Evolutionary conservation across 2,329 filamentous ascomycete species (phyloP), one percentile per base, ranked within the genome.

Genomic region (Fusarium torulosum): DNA sequence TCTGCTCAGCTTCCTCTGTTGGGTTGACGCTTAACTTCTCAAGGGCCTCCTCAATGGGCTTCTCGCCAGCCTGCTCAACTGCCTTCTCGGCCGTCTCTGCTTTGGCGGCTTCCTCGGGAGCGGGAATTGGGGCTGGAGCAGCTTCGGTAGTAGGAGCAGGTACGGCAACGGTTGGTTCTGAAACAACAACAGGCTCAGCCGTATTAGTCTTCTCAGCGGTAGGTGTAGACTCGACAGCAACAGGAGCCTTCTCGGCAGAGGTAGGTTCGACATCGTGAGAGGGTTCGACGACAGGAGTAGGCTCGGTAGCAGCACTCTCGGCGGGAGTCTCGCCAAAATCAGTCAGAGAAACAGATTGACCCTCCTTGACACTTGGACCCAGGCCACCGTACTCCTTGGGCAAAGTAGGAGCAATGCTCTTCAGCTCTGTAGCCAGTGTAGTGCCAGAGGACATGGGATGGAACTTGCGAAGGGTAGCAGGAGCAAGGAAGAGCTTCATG

Each of bases 341-440:
- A 21, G 62, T 67, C 21, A 81, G 64, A 29, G 70, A 49, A 25
- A 81, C 73, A 3, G 75, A 73, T 35, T 75, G 58, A 13, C 76
- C 79, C 27, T 79, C 76, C 70, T 78, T 80, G 54, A 82, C 79
- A 40, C 74, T 78, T 15, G 75, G 73, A 47, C 87, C 90, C 71
- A 89, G 89, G 25, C 94, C 95, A 57, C 94, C 95, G 75, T 97
- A 97, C 63, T 86, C 88, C 68, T 85, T 84, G 3, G 94, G 93
- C 47, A 97, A 80, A 44, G 86, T 84, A 46, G 86, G 81, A 14
- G 87, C 89, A 58, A 96, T 82, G 4, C 74, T 75, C 46, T 82
- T 78, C n/a, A 88, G 82, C 77, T 88, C 86, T 14, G 82, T 82
- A 19, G 88, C 88, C 49, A 97, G 83, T 57, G 87, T 88, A 42